Conservation (phyloP, 2,329 filamentous ascomycete genomes). For the Sclerotinia minor region DNA sequence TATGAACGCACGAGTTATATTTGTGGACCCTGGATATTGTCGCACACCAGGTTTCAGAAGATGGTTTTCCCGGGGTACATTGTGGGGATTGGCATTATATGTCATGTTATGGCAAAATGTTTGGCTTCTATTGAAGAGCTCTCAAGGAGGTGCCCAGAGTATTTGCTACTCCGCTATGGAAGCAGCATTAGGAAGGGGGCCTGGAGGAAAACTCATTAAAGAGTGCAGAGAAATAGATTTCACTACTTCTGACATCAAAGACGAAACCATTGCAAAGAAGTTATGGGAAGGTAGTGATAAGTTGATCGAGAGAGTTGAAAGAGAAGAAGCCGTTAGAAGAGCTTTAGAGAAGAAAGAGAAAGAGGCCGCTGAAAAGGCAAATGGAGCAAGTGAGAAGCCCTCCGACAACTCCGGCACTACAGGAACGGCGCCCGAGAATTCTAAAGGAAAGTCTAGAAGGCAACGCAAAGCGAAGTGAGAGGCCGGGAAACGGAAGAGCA, state of each 20-base stretch:
- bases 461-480: slow-evolving; percentile 37
- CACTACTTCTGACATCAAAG: slow-evolving; percentile 69
- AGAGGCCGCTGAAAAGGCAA: slow-evolving; percentile 40
- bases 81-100: slow-evolving; percentile 78
- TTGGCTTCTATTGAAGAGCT: slow-evolving; percentile 86
- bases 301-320: slow-evolving; percentile 79
- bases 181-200: slow-evolving; percentile 60
- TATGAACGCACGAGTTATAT: slow-evolving; percentile 77
- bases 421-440: slow-evolving; percentile 41
- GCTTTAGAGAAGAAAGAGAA: slow-evolving; percentile 44
- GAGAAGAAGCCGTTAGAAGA: slow-evolving; percentile 65
- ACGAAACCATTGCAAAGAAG: slow-evolving; percentile 77
- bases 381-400: slow-evolving; percentile 29
- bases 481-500: neutral
- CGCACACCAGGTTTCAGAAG: slow-evolving; percentile 85
- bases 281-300: slow-evolving; percentile 89
- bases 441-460: slow-evolving; percentile 37
- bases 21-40: slow-evolving; percentile 82
- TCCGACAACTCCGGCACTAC: slow-evolving; percentile 41
- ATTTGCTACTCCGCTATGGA: slow-evolving; percentile 88
- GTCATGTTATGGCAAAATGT: slow-evolving; percentile 74
- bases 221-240: slow-evolving; percentile 80
- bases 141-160: slow-evolving; percentile 80
- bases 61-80: slow-evolving; percentile 81
- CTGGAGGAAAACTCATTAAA: slow-evolving; percentile 76